Evolutionary conservation across 2,329 filamentous ascomycete genomes (phyloP), one percentile per base, ranked within the genome.

Genomic region (Aspergillus pseudoglaucus): DNA sequence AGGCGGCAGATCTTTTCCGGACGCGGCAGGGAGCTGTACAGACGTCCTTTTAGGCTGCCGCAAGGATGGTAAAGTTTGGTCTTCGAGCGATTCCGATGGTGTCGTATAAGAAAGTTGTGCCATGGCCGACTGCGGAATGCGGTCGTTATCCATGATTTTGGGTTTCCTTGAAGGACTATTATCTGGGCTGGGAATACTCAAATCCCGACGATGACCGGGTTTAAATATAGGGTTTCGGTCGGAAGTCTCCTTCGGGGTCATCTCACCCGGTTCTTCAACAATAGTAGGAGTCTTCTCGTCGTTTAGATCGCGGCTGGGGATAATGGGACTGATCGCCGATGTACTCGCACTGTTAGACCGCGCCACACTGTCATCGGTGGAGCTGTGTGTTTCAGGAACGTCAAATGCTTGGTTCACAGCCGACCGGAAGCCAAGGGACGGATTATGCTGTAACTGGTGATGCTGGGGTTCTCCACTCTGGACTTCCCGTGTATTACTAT

Each of bases 401-500:
- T 84, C 81, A 58, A 86, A 86, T 14, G 83, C 83, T 60, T 83
- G 78, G 55, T 84, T 73, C 3, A 86, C 83, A 12, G 80, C 78
- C 1, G 80, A 79, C 32, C 68, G 69, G 58, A 81, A 81, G n/a
- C 79, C 78, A 15, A 74, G 53, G 2, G 78, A 80, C 3, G 75
- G 70, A 51, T 78, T 74, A 52, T 77, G 76, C 6, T 75, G 72
- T n/a, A 81, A 61, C 38, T 39, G 15, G 38, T 60, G 48, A 33
- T 61, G 54, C 25, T 53, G 45, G 17, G 49, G 55, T 7, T 54
- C 53, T 23, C 47, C 14, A 32, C 17, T 30, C 23, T 56, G 39
- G 17, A 47, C 43, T 49, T 48, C 52, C 20, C 56, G 51, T 22
- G 48, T 39, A 20, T 39, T 39, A 20, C 37, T 39, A 30, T 30